phyloP scores from a whole-genome alignment of 2,329 filamentous ascomycete species.

The Fusarium sp. region DNA sequence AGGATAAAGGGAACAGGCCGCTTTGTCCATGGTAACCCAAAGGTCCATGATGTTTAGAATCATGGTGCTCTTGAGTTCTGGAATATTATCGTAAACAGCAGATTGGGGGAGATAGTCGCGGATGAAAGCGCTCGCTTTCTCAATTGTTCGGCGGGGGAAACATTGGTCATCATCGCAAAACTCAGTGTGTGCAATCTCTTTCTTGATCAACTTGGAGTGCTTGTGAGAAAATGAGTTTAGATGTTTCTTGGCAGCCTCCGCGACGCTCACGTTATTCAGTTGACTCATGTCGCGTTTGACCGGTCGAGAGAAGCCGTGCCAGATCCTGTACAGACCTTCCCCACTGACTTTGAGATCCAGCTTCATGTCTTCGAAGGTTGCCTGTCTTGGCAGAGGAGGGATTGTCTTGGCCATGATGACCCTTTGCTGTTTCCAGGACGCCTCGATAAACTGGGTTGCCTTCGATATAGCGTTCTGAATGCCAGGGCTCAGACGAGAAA shows the following conservation, averaged over 20 bases:
- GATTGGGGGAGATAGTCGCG: conserved; percentile 22
- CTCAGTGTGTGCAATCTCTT: conserved; percentile 5
- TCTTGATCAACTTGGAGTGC: conserved; percentile 30
- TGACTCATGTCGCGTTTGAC: background rate
- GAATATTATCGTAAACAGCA: conserved; percentile 22
- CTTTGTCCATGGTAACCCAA: conserved; percentile 39
- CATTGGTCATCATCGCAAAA: conserved; percentile 12
- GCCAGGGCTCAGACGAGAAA: conserved; percentile 18
- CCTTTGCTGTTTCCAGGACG: conserved; percentile 38
- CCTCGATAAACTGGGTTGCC: conserved; percentile 29
- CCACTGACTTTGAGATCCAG: conserved; percentile 37
- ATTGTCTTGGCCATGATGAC: conserved; percentile 34
- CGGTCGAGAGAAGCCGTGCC: conserved; percentile 22
- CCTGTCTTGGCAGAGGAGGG: conserved; percentile 34
- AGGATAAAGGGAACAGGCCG: conserved; percentile 35
- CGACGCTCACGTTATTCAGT: conserved; percentile 14
- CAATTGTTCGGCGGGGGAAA: background rate
- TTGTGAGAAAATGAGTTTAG: conserved; percentile 20
- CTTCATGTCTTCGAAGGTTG: conserved; percentile 23
- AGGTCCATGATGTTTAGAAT: conserved; percentile 42
- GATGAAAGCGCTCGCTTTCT: conserved; percentile 7
- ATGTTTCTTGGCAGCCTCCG: conserved; percentile 36
- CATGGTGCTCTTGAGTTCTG: conserved; percentile 38
- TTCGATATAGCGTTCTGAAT: conserved; percentile 16
- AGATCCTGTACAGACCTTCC: conserved; percentile 14